Evolutionary conservation across 208 protist species (phyloP).

Genomic region (Tritrichomonas foetus): DNA sequence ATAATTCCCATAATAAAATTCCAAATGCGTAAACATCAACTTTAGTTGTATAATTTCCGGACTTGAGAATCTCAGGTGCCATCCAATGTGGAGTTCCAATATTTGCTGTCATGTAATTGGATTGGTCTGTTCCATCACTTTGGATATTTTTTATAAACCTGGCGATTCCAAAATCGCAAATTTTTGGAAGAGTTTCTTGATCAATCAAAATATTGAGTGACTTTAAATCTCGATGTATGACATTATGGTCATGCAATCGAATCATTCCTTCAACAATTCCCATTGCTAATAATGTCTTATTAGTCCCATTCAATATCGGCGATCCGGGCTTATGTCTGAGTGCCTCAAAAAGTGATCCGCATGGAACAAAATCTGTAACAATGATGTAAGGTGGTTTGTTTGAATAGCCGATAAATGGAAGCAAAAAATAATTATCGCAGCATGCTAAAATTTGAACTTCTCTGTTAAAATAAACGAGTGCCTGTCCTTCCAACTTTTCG

Average conservation of each 20-base stretch:
- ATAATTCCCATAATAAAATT: conserved; percentile 4
- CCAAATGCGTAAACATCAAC: conserved; percentile 21
- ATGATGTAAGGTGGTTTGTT: not conserved
- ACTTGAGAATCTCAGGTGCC: not conserved
- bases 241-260: not conserved
- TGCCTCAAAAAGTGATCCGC: not conserved
- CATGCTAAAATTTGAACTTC: conserved; percentile 20
- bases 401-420: conserved; percentile 18
- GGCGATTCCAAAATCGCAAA: conserved; percentile 20
- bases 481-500: not conserved
- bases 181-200: not conserved
- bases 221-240: conserved; percentile 17
- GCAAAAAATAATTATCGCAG: not conserved
- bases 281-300: not conserved
- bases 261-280: conserved; percentile 1
- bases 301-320: not conserved
- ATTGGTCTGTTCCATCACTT: not conserved
- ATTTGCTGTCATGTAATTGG: not conserved
- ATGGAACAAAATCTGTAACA: not conserved
- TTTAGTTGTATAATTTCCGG: not conserved
- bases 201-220: conserved; percentile 26
- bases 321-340: not conserved
- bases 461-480: not conserved
- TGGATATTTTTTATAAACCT: not conserved
- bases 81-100: not conserved